Percentiles rank a stretch among this genome's conserved stretches.
Evolutionary conservation across 768 basidiomycete genomes (phyloP).

Genomic region (Termitomyces sp.): DNA sequence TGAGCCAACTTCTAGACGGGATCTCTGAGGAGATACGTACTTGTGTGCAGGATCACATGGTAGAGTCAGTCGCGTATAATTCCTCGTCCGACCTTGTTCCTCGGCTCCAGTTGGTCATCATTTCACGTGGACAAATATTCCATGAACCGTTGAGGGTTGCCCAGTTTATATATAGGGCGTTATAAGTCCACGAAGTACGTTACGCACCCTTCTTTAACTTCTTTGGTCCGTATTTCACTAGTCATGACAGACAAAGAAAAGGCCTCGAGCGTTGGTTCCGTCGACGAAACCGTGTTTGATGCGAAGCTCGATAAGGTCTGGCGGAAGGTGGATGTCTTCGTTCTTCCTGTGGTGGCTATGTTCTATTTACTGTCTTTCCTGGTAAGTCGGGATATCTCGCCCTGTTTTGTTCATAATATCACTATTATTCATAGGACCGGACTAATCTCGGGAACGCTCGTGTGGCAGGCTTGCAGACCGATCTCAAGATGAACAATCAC

Average conservation of each 20-base stretch:
- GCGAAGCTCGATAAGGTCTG: constrained; percentile 29
- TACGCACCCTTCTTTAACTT: too few relatives aligned
- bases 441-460: constrained; percentile 1
- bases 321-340: constrained; percentile 30
- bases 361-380: constrained; percentile 35
- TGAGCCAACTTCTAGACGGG: not conserved
- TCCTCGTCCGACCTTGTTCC: not conserved
- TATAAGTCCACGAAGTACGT: too few relatives aligned
- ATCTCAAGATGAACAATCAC: constrained; percentile 1
- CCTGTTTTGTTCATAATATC: constrained; percentile 31
- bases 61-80: not conserved
- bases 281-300: constrained; percentile 10
- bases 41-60: not conserved
- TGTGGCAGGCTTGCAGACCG: not conserved
- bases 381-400: constrained; percentile 29
- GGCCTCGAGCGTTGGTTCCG: not conserved
- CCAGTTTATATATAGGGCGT: not conserved
- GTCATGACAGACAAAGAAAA: not conserved
- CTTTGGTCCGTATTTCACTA: not conserved
- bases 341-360: constrained; percentile 30
- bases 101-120: not conserved
- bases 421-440: not conserved
- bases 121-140: not conserved
- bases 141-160: not conserved
- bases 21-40: not conserved